Evolutionary conservation across 768 basidiomycete species (phyloP).

Genomic region (Podaxis sp.): DNA sequence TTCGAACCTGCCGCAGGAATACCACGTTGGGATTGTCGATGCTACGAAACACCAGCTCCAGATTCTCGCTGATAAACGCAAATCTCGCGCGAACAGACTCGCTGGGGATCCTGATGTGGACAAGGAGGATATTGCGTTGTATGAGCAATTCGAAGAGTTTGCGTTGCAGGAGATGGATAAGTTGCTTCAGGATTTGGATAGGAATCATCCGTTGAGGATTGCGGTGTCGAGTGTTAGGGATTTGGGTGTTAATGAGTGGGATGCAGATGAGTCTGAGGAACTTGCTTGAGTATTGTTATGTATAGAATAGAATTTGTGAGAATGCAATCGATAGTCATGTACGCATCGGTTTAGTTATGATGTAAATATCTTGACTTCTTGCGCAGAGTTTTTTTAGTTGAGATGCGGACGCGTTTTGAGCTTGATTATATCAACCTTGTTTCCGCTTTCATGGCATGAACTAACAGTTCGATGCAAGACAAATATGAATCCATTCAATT

Average conservation of each 20-base stretch:
- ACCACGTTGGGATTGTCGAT: slow-evolving; percentile 55
- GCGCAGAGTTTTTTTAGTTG: too few species aligned
- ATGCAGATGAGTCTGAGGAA: slow-evolving; percentile 37
- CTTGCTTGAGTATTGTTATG: not conserved
- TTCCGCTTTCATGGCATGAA: too few species aligned
- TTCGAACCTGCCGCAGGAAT: slow-evolving; percentile 48
- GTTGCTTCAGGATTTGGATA: slow-evolving; percentile 54
- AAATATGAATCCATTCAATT: too few species aligned
- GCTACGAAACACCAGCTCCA: slow-evolving; percentile 74
- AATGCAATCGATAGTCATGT: too few species aligned
- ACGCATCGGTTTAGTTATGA: too few species aligned
- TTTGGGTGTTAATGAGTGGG: slow-evolving; percentile 54
- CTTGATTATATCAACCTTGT: too few species aligned
- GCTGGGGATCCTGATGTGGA: slow-evolving; percentile 36
- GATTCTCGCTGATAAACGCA: slow-evolving; percentile 64
- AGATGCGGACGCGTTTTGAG: too few species aligned
- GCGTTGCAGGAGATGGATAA: slow-evolving; percentile 78
- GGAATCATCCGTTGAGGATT: slow-evolving; percentile 61
- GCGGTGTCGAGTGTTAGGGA: slow-evolving; percentile 73
- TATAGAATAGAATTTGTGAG: not conserved
- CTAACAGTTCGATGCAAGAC: too few species aligned
- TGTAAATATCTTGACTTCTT: too few species aligned
- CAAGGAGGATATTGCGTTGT: slow-evolving; percentile 63
- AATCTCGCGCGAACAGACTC: slow-evolving; percentile 41
- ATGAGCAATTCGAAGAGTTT: slow-evolving; percentile 84